Conservation (phyloP, 1,284 basidiomycete genomes). For the Nidula niveotomentosa region DNA sequence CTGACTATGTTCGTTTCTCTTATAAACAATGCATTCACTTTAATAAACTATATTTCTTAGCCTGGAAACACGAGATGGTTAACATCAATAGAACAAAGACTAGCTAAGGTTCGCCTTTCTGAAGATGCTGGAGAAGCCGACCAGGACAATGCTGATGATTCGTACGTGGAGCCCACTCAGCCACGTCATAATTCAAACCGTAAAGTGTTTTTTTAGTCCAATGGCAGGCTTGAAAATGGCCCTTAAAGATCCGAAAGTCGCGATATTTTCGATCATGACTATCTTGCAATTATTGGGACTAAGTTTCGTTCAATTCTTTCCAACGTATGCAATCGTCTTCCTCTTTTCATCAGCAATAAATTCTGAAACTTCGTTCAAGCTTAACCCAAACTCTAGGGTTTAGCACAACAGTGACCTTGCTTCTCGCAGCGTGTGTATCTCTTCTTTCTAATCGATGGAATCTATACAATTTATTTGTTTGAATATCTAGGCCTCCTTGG, state of each 20-base stretch:
- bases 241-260: slow-evolving; percentile 61
- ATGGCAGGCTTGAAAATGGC: slow-evolving; percentile 56
- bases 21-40: background rate
- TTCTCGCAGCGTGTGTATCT: slow-evolving; percentile 59
- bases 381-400: slow-evolving; percentile 69
- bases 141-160: slow-evolving; percentile 50
- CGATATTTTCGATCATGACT: slow-evolving; percentile 55
- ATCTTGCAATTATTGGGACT: slow-evolving; percentile 57
- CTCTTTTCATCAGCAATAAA: background rate
- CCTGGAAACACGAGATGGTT: slow-evolving; percentile 71
- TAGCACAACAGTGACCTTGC: slow-evolving; percentile 53
- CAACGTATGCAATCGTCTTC: slow-evolving; percentile 44
- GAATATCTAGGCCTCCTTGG: slow-evolving; percentile 57
- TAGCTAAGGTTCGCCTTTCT: slow-evolving; percentile 71
- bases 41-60: slow-evolving; percentile 23
- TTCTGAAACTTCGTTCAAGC: slow-evolving; percentile 23
- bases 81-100: slow-evolving; percentile 50
- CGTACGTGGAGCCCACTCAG: slow-evolving; percentile 34
- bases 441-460: background rate
- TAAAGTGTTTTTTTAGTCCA: slow-evolving; percentile 30
- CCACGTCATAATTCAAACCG: too few species aligned
- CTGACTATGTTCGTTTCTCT: slow-evolving; percentile 46
- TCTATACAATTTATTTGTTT: background rate
- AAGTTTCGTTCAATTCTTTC: slow-evolving; percentile 76
- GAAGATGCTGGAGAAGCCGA: slow-evolving; percentile 79